Evolutionary conservation across 2,329 filamentous ascomycete species (phyloP), one percentile per base, ranked within the genome.

Genomic region (Neocatenulostroma microsporum): DNA sequence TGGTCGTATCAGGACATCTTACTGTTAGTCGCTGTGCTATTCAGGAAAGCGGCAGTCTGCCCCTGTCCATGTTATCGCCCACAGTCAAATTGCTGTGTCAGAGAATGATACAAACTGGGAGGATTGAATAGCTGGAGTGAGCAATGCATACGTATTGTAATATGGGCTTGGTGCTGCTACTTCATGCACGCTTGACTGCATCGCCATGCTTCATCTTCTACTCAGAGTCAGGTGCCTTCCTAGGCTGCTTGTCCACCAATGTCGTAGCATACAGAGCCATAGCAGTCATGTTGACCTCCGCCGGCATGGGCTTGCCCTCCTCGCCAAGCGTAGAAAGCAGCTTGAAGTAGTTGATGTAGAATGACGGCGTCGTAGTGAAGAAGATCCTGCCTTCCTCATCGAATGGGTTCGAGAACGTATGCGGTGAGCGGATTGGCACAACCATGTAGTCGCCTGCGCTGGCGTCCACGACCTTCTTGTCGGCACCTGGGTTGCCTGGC

Each of bases 311-410:
- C 45, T 62, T 62, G 32, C 68, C 67, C 12, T 58, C 56, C 37
- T 63, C 62, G 17, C 60, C 63, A 48, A 73, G 50, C 46, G 62
- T 58, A 9, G 63, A 60, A 48, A 75, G 46, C 28, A 73, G 56
- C 57, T 70, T 71, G 55, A 76, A 75, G 47, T 75, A 75, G 40
- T 73, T 68, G 44, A 76, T 70, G 47, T 74, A 75, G 46, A 72
- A 74, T 2, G 67, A 68, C 1, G 73, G 73, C 17, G 70, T 76
- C 39, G 66, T 71, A 0, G 73, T 76, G 50, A 74, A 76, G 60
- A 74, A 66, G 51, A 77, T 71, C 44, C 63, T 65, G 3, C 70
- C 67, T 42, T 73, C 70, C 45, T 70, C 62, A 31, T 73, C 67
- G 28, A 64, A 67, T 0, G 73, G 68, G 38, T 77, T 76, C 34